Percentiles rank a stretch among this genome's conserved stretches.
phyloP scores from a whole-genome alignment of 179 eudicot species.

The Drosera spatulata region DNA sequence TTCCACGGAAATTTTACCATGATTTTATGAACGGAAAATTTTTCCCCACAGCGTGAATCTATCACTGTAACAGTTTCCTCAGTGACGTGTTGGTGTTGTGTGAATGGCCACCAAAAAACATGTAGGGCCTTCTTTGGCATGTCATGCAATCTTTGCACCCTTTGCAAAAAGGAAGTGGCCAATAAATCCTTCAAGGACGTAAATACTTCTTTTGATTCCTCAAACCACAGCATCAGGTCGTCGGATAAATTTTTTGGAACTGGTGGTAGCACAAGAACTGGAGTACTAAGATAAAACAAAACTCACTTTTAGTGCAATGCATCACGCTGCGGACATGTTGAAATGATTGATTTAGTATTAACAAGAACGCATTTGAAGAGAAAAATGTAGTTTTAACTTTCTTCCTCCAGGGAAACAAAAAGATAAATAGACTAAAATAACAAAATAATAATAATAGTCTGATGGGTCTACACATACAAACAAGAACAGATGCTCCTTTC shows the following conservation, averaged over 20 bases:
- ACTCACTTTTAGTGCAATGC: constrained; percentile 4
- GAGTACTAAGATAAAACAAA: constrained; percentile 42
- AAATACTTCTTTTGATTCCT: constrained; percentile 43
- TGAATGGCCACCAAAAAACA: constrained; percentile 97
- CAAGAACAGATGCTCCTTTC: no score
- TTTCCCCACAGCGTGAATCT: constrained; percentile 95
- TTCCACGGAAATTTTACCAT: constrained; percentile 1
- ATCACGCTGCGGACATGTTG: background rate
- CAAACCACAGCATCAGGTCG: constrained; percentile 72
- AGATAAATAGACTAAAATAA: no score
- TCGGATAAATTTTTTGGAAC: constrained; percentile 76
- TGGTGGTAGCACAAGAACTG: constrained; percentile 80
- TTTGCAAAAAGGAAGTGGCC: constrained; percentile 41
- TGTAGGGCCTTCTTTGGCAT: constrained; percentile 74
- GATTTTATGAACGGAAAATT: constrained; percentile 85
- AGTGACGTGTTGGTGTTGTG: constrained; percentile 87
- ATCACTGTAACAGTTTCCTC: constrained; percentile 71
- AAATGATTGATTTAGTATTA: no score
- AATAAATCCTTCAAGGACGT: constrained; percentile 56
- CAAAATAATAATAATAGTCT: no score
- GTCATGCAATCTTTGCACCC: constrained; percentile 54
- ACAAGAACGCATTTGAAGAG: no score
- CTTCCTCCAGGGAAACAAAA: no score
- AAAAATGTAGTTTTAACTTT: no score
- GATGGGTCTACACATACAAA: no score